Percentiles rank a stretch among this genome's conserved stretches.
phyloP scores from a whole-genome alignment of 1,139 yeast species.

The Blastobotrys niveus region DNA sequence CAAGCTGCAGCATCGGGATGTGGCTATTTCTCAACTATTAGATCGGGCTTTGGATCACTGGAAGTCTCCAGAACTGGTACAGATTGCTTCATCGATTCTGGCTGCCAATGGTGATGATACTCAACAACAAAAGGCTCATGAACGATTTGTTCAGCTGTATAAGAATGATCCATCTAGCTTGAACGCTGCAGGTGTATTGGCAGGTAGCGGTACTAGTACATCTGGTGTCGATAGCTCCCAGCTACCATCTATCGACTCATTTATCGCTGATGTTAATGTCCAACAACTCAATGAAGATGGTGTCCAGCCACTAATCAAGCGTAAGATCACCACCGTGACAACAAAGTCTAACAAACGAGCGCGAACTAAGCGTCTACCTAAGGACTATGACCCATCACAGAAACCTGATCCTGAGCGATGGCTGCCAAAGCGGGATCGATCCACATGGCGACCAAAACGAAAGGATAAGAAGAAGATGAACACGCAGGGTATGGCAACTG shows the following conservation, averaged over 20 bases:
- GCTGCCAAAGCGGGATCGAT: constrained; percentile 82
- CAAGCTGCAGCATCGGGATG: constrained; percentile 35
- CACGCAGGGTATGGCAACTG: constrained; percentile 77
- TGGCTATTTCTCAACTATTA: constrained; percentile 21
- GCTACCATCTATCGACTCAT: constrained; percentile 26
- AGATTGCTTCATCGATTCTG: constrained; percentile 19
- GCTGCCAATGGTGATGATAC: constrained; percentile 15
- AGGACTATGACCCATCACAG: constrained; percentile 38
- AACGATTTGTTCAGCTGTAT: constrained; percentile 15
- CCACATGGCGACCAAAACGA: constrained; percentile 70
- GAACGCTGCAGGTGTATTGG: constrained; percentile 23
- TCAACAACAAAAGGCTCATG: constrained; percentile 14
- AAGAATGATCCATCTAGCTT: constrained; percentile 9
- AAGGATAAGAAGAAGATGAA: constrained; percentile 41
- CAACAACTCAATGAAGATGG: constrained; percentile 39
- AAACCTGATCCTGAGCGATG: constrained; percentile 71
- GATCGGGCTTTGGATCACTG: constrained; percentile 24
- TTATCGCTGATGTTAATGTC: constrained; percentile 41
- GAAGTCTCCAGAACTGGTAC: constrained; percentile 27
- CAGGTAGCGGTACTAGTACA: constrained; percentile 22
- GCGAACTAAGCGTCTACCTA: constrained; percentile 39
- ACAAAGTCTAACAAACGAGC: constrained; percentile 32
- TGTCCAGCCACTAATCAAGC: constrained; percentile 34
- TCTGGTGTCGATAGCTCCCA: constrained; percentile 16
- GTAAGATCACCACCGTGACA: constrained; percentile 16